Evolutionary conservation across 768 basidiomycete species (phyloP).

Genomic region (Tricholoma sp.): DNA sequence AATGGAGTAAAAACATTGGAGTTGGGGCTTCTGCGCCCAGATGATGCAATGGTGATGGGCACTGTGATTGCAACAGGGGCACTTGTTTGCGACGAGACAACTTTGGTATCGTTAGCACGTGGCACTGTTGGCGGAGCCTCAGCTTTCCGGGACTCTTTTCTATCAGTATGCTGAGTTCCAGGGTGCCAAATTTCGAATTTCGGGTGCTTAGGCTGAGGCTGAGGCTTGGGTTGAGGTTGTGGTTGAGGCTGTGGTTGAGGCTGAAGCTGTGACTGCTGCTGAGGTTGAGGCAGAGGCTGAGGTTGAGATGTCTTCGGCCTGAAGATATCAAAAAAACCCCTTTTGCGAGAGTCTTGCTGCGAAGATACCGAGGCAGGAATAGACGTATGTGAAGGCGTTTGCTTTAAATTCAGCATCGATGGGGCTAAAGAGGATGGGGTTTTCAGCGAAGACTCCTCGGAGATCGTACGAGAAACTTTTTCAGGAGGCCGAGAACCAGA

Average conservation of each 20-base stretch:
- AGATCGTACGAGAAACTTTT: conserved; percentile 29
- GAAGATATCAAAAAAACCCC: conserved; percentile 34
- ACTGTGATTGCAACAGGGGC: conserved; percentile 15
- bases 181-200: conserved; percentile 6
- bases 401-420: conserved; percentile 31
- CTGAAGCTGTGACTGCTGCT: neutral
- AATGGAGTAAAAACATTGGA: conserved; percentile 58
- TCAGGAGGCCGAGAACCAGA: conserved; percentile 4
- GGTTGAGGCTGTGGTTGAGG: conserved; percentile 3
- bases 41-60: conserved; percentile 25
- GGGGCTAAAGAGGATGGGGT: conserved; percentile 64
- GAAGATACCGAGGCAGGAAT: conserved; percentile 33
- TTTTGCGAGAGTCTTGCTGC: conserved; percentile 33
- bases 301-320: conserved; percentile 19
- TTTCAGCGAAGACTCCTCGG: conserved; percentile 50
- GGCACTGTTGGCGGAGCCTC: neutral
- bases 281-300: conserved; percentile 5
- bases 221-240: neutral
- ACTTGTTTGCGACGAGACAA: conserved; percentile 9
- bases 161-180: conserved; percentile 19
- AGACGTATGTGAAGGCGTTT: conserved; percentile 35
- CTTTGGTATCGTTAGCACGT: conserved; percentile 1
- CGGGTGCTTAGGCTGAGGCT: neutral
- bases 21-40: conserved; percentile 34
- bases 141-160: conserved; percentile 9